Percentiles rank a stretch among this genome's conserved stretches.
These are phyloP conservation scores for Boletus rufocinnamomeus DNA, from an alignment of 768 basidiomycete species.

Conservation along the genomic window DNA sequence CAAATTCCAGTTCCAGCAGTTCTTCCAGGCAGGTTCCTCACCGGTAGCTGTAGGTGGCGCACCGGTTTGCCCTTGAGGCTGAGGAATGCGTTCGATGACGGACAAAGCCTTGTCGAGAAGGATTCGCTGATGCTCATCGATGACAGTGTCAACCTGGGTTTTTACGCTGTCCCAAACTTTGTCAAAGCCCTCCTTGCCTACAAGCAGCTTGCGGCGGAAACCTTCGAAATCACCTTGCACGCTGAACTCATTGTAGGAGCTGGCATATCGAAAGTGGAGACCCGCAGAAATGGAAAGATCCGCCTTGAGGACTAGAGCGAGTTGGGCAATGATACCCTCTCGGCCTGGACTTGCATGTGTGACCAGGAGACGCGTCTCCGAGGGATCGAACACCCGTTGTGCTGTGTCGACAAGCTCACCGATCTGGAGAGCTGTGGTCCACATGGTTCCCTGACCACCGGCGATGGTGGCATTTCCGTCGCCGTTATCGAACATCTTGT, in stretches of 20 bases:
- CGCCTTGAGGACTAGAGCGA: conserved; percentile 87
- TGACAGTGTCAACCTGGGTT: conserved; percentile 84
- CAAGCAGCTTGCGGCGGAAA: conserved; percentile 76
- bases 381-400: conserved; percentile 87
- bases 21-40: conserved; percentile 97
- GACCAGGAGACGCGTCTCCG: conserved; percentile 92
- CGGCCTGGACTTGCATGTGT: conserved; percentile 91
- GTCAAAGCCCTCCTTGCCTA: conserved; percentile 81
- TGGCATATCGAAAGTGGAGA: conserved; percentile 96
- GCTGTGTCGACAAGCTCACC: conserved; percentile 98
- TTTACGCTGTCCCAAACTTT: conserved; percentile 96
- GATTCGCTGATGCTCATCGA: conserved; percentile 88
- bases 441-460: conserved; percentile 97
- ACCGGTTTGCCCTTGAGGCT: conserved; percentile 40
- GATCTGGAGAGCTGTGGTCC: conserved; percentile 96
- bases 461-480: conserved; percentile 97
- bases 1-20: conserved; percentile 99
- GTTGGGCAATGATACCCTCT: conserved; percentile 90
- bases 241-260: conserved; percentile 95
- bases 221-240: conserved; percentile 88
- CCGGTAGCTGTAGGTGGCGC: conserved; percentile 51
- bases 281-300: conserved; percentile 94
- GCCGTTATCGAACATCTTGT: conserved; percentile 95
- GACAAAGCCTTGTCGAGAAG: conserved; percentile 87
- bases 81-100: conserved; percentile 81